Percentiles rank a stretch among this genome's conserved stretches.
phyloP scores from a whole-genome alignment of 2,329 filamentous ascomycete genomes.

The Hymenoscyphus occultus region DNA sequence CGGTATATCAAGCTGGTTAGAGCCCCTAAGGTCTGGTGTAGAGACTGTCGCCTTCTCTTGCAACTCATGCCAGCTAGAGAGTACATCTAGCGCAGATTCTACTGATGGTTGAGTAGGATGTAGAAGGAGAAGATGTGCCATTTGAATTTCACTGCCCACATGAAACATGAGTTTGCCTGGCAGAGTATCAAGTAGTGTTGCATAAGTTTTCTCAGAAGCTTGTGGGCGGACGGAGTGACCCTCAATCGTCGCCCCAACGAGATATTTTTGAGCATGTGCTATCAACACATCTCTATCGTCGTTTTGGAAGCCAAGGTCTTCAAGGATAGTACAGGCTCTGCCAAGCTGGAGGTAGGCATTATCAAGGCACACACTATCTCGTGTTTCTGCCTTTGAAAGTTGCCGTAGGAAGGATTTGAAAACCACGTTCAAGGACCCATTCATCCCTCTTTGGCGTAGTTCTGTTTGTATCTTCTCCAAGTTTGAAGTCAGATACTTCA shows the following conservation, averaged over 20 bases:
- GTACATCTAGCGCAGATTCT: slow-evolving; percentile 22
- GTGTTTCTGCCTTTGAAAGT: background rate
- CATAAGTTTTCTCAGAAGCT: slow-evolving; percentile 1
- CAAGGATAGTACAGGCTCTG: background rate
- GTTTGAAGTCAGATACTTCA: slow-evolving; percentile 18
- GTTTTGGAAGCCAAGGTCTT: background rate
- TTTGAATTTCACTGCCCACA: background rate
- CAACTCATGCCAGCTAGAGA: slow-evolving; percentile 14
- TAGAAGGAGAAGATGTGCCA: slow-evolving; percentile 24
- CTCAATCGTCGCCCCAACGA: background rate
- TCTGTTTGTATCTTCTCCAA: background rate
- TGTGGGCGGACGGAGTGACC: background rate
- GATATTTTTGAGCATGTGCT: background rate
- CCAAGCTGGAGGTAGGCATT: slow-evolving; percentile 1
- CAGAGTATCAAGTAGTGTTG: slow-evolving; percentile 1
- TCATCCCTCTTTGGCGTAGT: background rate
- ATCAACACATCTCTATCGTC: background rate
- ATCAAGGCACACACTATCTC: background rate
- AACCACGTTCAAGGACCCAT: background rate
- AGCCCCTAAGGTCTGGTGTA: background rate
- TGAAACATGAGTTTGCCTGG: background rate
- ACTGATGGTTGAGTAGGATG: slow-evolving; percentile 31
- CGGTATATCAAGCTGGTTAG: background rate
- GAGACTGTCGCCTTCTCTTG: background rate
- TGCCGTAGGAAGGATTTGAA: background rate